phyloP scores from a whole-genome alignment of 2,329 filamentous ascomycete species.

The Monosporascus sp. region DNA sequence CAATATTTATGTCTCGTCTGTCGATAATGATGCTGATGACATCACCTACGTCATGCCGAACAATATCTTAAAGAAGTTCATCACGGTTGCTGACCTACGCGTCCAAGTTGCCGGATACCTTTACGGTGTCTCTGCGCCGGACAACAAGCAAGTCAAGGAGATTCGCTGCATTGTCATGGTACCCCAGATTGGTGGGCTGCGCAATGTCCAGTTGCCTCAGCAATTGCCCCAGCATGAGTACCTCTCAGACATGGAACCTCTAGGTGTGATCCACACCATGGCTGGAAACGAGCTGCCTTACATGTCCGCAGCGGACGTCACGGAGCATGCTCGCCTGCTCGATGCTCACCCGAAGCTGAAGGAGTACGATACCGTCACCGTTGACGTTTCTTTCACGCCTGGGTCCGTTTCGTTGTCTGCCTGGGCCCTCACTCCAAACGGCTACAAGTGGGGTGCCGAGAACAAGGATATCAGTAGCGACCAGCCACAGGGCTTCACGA shows the following conservation, averaged over 20 bases:
- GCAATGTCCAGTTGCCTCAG: constrained; percentile 85
- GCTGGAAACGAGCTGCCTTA: constrained; percentile 93
- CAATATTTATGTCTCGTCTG: constrained; percentile 97
- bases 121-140: constrained; percentile 85
- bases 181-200: constrained; percentile 89
- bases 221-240: constrained; percentile 89
- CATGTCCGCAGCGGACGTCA: constrained; percentile 94
- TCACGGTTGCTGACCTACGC: constrained; percentile 91
- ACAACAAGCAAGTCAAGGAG: constrained; percentile 97
- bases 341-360: constrained; percentile 77
- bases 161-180: constrained; percentile 96
- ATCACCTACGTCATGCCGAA: constrained; percentile 98
- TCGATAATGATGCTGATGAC: constrained; percentile 85
- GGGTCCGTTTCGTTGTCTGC: constrained; percentile 92
- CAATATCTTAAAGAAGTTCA: constrained; percentile 97
- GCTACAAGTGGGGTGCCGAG: constrained; percentile 95
- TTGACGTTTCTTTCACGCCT: constrained; percentile 94
- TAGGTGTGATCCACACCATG: constrained; percentile 92
- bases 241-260: constrained; percentile 77
- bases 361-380: constrained; percentile 82
- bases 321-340: constrained; percentile 86
- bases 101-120: constrained; percentile 96
- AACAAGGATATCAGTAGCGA: constrained; percentile 92
- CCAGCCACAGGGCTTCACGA: constrained; percentile 89
- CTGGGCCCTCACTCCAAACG: constrained; percentile 85